These are phyloP conservation scores for Trichoderma sp. DNA, from an alignment of 2,329 filamentous ascomycete species.

Conservation along the genomic window DNA sequence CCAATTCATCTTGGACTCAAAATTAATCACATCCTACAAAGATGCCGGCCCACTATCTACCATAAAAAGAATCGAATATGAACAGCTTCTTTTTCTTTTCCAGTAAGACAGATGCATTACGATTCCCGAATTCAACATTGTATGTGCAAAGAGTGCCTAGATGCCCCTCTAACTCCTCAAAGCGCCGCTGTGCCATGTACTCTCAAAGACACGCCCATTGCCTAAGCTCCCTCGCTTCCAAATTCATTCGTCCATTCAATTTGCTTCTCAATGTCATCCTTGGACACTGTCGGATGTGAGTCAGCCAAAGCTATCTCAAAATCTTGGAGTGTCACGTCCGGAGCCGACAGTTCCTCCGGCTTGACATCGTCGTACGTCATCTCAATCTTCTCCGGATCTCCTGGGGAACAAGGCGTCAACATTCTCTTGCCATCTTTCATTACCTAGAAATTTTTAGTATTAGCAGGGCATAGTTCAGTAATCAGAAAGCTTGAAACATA, in stretches of 20 bases:
- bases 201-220: constrained; percentile 20
- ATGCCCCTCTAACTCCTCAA: constrained; percentile 30
- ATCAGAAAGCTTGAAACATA: constrained; percentile 38
- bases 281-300: constrained; percentile 84
- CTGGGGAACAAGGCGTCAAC: constrained; percentile 89
- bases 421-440: constrained; percentile 64
- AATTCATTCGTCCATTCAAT: constrained; percentile 96
- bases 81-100: constrained; percentile 3
- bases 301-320: constrained; percentile 89
- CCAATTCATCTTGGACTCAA: not conserved
- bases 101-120: constrained; percentile 3
- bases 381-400: constrained; percentile 79
- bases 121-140: constrained; percentile 19
- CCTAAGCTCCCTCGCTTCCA: constrained; percentile 75
- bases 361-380: constrained; percentile 92
- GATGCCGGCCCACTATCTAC: not conserved
- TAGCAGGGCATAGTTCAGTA: not conserved
- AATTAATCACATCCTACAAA: not conserved
- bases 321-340: constrained; percentile 82
- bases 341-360: constrained; percentile 80
- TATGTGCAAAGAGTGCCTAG: constrained; percentile 21
- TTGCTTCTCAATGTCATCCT: constrained; percentile 78
- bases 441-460: constrained; percentile 50
- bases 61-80: not conserved
- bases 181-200: constrained; percentile 31